Conservation (phyloP, 495 filamentous ascomycete species). For the Aspergillus ellipticus region DNA sequence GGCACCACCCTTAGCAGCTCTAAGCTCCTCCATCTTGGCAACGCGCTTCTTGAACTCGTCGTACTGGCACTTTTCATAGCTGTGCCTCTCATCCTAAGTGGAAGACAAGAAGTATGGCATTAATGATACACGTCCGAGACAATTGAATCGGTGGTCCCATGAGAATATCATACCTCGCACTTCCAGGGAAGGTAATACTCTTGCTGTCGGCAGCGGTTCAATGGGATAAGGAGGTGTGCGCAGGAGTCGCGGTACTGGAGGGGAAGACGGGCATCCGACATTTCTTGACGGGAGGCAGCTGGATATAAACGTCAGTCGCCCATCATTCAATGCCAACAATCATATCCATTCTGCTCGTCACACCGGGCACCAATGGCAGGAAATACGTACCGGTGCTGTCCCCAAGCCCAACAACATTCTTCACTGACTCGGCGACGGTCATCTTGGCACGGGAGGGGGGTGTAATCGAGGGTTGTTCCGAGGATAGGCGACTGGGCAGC, state of each 20-base stretch:
- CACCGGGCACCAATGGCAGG: conserved; percentile 17
- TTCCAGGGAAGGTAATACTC: conserved; percentile 97
- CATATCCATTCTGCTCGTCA: conserved; percentile 2
- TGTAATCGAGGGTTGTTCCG: conserved; percentile 13
- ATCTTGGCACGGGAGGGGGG: conserved; percentile 29
- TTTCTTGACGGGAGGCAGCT: conserved; percentile 80
- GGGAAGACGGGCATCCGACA: conserved; percentile 86
- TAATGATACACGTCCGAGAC: not conserved
- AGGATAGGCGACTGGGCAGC: conserved; percentile 20
- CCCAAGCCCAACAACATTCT: conserved; percentile 50
- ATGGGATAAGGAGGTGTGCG: conserved; percentile 86
- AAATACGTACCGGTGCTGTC: conserved; percentile 40
- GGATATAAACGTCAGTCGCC: conserved; percentile 15
- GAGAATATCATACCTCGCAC: conserved; percentile 70
- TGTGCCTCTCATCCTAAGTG: conserved; percentile 82
- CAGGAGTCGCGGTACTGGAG: conserved; percentile 91
- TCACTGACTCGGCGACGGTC: conserved; percentile 51
- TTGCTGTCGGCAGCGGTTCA: conserved; percentile 90
- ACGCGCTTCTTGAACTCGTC: conserved; percentile 97
- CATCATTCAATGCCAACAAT: not conserved
- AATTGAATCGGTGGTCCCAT: not conserved
- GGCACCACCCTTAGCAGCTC: conserved; percentile 77
- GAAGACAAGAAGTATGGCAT: conserved; percentile 4
- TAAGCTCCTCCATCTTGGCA: conserved; percentile 95
- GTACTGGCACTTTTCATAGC: conserved; percentile 99